A percentile compares a stretch with the other conserved stretches of the same genome.
These are phyloP conservation scores for Plasmodium ovale DNA, from an alignment of 169 alveolate species.

Conservation along the genomic window DNA sequence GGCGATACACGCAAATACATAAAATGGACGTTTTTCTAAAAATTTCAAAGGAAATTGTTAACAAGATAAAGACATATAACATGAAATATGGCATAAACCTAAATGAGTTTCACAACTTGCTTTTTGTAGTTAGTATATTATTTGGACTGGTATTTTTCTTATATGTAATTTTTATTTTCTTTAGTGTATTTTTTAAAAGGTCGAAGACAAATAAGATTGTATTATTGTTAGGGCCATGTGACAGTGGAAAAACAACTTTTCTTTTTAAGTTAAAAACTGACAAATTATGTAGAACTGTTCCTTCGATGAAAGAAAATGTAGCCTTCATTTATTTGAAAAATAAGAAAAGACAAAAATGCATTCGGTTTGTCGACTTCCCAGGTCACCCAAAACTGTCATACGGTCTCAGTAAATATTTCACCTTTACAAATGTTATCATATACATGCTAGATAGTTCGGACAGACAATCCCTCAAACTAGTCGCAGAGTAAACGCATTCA, in stretches of 20 bases:
- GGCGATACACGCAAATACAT: background rate
- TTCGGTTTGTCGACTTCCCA: constrained; percentile 66
- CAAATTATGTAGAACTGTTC: constrained; percentile 53
- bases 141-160: constrained; percentile 38
- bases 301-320: constrained; percentile 69
- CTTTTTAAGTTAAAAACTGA: constrained; percentile 49
- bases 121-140: constrained; percentile 22
- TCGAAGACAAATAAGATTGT: constrained; percentile 32
- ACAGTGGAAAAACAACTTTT: constrained; percentile 69
- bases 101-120: constrained; percentile 62
- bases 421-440: constrained; percentile 32
- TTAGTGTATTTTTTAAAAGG: constrained; percentile 25
- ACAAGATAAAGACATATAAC: constrained; percentile 11
- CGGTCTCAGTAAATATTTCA: constrained; percentile 28
- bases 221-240: constrained; percentile 71
- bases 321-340: constrained; percentile 43
- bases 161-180: constrained; percentile 34
- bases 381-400: constrained; percentile 57
- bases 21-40: constrained; percentile 31
- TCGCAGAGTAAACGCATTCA: constrained; percentile 44
- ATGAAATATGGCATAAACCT: constrained; percentile 50
- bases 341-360: constrained; percentile 27
- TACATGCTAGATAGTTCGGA: constrained; percentile 60
- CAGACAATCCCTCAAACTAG: constrained; percentile 50
- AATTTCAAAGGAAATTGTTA: constrained; percentile 1